These are phyloP conservation scores for Aspergillus hiratsukae DNA, from an alignment of 2,329 filamentous ascomycete species.

Conservation along the genomic window DNA sequence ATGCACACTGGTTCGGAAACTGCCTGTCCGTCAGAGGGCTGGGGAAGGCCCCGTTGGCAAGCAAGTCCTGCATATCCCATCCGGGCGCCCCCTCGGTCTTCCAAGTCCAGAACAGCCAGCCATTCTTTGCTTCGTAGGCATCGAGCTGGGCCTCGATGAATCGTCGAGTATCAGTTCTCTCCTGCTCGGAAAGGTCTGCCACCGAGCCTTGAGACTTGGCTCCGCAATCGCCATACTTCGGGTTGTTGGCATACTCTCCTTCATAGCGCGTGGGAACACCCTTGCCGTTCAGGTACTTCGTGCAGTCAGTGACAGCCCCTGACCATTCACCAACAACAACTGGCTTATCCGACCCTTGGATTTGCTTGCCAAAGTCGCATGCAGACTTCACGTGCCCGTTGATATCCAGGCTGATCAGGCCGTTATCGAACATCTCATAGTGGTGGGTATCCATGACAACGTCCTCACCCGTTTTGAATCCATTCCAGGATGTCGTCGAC, in stretches of 20 bases:
- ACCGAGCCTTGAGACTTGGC: slow-evolving; percentile 49
- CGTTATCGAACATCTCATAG: slow-evolving; percentile 60
- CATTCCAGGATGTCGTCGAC: slow-evolving; percentile 55
- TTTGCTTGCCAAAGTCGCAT: slow-evolving; percentile 49
- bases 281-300: slow-evolving; percentile 52
- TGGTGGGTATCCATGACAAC: slow-evolving; percentile 65
- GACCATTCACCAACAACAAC: slow-evolving; percentile 67
- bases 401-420: slow-evolving; percentile 47
- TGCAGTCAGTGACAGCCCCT: slow-evolving; percentile 60
- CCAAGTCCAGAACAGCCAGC: slow-evolving; percentile 50
- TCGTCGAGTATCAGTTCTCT: slow-evolving; percentile 36
- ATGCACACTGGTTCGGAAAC: slow-evolving; percentile 30
- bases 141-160: slow-evolving; percentile 46
- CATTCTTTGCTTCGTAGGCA: slow-evolving; percentile 39
- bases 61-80: slow-evolving; percentile 45
- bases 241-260: slow-evolving; percentile 48
- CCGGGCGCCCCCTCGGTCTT: slow-evolving; percentile 47
- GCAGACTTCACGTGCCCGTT: slow-evolving; percentile 53
- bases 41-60: slow-evolving; percentile 46
- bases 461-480: slow-evolving; percentile 51
- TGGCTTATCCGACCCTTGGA: slow-evolving; percentile 57
- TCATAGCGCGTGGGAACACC: slow-evolving; percentile 56
- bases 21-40: slow-evolving; percentile 34
- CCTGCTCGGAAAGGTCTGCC: slow-evolving; percentile 32
- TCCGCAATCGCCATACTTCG: slow-evolving; percentile 52